Conservation (phyloP, 345 rosid genomes). For the Moricandia moricandioides region DNA sequence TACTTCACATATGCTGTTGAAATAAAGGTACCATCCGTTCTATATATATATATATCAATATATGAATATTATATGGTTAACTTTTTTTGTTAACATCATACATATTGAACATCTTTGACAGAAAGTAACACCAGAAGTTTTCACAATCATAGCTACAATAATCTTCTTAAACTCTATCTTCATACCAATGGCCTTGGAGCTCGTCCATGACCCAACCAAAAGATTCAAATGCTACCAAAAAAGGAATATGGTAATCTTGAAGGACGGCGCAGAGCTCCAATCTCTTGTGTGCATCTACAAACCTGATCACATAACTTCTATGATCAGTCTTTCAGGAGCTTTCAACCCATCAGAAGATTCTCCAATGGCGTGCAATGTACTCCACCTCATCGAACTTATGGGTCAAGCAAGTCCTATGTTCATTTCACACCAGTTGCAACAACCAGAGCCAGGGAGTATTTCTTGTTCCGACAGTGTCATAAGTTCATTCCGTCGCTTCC, state of each 20-base stretch:
- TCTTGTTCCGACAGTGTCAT: conserved; percentile 47
- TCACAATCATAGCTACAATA: conserved; percentile 26
- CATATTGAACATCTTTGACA: conserved; percentile 4
- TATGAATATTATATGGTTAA: background rate
- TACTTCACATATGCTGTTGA: conserved; percentile 26
- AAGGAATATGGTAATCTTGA: conserved; percentile 36
- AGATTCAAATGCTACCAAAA: conserved; percentile 44
- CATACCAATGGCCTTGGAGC: conserved; percentile 45
- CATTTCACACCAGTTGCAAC: conserved; percentile 46
- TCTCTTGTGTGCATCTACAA: conserved; percentile 51
- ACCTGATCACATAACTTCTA: conserved; percentile 39
- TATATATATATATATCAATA: background rate
- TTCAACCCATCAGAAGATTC: conserved; percentile 33
- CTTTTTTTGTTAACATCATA: background rate
- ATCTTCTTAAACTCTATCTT: conserved; percentile 24
- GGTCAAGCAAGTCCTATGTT: conserved; percentile 51
- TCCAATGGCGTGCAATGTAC: conserved; percentile 42
- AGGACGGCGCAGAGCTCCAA: conserved; percentile 36
- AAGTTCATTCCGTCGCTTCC: conserved; percentile 28
- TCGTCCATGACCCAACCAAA: conserved; percentile 47
- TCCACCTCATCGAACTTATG: conserved; percentile 51
- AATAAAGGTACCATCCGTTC: conserved; percentile 19
- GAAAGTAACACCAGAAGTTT: conserved; percentile 23
- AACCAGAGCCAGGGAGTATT: conserved; percentile 3
- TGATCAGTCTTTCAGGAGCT: conserved; percentile 32